phyloP scores from a whole-genome alignment of 129 eudicot species.

The Lactuca sativa region DNA sequence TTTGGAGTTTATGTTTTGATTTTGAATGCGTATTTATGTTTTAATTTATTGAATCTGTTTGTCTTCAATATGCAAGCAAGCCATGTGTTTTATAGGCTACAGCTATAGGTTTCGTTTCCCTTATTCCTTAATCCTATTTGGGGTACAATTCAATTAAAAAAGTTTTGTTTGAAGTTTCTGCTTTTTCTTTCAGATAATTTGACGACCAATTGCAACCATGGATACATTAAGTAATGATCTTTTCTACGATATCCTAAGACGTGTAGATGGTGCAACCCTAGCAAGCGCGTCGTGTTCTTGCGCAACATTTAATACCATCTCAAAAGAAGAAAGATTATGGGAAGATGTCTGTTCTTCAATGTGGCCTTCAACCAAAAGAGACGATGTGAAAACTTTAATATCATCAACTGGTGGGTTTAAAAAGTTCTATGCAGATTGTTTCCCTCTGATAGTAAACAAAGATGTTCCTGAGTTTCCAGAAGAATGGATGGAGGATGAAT shows the following conservation, averaged over 20 bases:
- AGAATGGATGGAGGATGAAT: conserved; percentile 84
- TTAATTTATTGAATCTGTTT: background rate
- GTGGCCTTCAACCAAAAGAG: conserved; percentile 89
- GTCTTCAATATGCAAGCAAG: background rate
- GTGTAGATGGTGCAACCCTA: conserved; percentile 82
- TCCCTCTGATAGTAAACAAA: conserved; percentile 82
- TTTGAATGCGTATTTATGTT: background rate
- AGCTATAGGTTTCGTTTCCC: background rate
- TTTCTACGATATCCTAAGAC: conserved; percentile 75
- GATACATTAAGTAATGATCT: conserved; percentile 62
- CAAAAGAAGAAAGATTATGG: conserved; percentile 87
- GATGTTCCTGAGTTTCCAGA: conserved; percentile 64
- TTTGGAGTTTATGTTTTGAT: background rate
- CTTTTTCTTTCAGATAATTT: conserved; percentile 38
- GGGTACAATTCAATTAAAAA: background rate
- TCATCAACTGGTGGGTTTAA: conserved; percentile 77
- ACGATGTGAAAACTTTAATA: conserved; percentile 69
- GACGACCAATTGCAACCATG: conserved; percentile 42
- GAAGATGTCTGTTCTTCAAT: conserved; percentile 68
- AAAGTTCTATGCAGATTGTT: conserved; percentile 87
- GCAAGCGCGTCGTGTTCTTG: conserved; percentile 93
- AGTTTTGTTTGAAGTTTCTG: background rate
- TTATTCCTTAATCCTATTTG: background rate
- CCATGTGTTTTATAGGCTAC: too few relatives aligned
- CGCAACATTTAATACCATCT: conserved; percentile 59